phyloP scores from a whole-genome alignment of 805 yeast species.

The Kuraishia ogatae region DNA sequence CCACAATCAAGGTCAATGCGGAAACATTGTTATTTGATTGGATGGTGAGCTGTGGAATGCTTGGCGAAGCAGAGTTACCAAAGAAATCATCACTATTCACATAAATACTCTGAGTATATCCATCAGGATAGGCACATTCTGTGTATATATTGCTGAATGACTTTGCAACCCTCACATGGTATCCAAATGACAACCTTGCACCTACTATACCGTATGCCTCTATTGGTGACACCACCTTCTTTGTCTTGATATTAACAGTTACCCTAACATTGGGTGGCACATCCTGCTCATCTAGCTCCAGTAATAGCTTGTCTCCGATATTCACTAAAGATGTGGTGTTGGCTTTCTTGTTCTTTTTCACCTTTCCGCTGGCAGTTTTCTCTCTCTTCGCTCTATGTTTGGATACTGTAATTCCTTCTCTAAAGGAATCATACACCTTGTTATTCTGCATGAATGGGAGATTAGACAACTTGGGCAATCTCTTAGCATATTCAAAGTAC shows the following conservation, averaged over 20 bases:
- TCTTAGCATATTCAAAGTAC: constrained; percentile 54
- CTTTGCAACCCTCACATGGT: constrained; percentile 60
- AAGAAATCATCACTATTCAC: constrained; percentile 63
- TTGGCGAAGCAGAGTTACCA: constrained; percentile 12
- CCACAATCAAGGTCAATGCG: constrained; percentile 40
- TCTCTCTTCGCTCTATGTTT: constrained; percentile 25
- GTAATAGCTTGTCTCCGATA: constrained; percentile 52
- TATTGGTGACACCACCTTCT: constrained; percentile 57
- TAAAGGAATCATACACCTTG: constrained; percentile 26
- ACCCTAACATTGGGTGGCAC: constrained; percentile 77
- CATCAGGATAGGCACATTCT: constrained; percentile 53
- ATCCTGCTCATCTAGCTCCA: constrained; percentile 50
- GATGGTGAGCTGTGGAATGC: neutral
- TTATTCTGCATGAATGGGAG: constrained; percentile 64
- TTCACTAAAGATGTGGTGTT: constrained; percentile 66
- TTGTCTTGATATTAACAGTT: constrained; percentile 59
- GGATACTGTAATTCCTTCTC: constrained; percentile 57
- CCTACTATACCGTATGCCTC: constrained; percentile 65
- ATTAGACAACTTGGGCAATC: constrained; percentile 62
- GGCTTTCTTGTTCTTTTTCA: constrained; percentile 41
- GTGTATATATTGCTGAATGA: constrained; percentile 60
- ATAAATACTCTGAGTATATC: constrained; percentile 62
- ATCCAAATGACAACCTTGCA: constrained; percentile 57
- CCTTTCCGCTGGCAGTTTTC: constrained; percentile 24
- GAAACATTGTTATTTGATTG: constrained; percentile 9